A percentile compares a stretch with the other conserved stretches of the same genome.
Evolutionary conservation across 192 early-diverging fungal species (phyloP).

Genomic region (Entomortierella chlamydospora): DNA sequence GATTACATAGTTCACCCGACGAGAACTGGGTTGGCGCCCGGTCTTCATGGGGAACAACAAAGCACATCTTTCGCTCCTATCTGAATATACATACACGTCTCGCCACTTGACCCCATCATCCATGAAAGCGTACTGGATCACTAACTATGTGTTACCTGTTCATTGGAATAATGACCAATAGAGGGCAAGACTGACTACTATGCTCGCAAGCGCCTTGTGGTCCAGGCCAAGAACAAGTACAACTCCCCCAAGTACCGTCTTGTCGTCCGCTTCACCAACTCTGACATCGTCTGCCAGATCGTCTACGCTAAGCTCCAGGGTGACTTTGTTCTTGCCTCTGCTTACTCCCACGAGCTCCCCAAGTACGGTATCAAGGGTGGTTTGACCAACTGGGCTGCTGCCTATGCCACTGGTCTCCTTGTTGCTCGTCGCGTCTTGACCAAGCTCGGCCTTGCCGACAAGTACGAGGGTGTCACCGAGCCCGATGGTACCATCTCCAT

Average conservation of each 20-base stretch:
- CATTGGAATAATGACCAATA: slow-evolving; percentile 48
- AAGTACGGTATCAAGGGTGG: slow-evolving; percentile 96
- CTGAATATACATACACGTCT: slow-evolving; percentile 59
- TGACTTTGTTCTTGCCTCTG: slow-evolving; percentile 94
- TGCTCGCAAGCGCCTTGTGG: slow-evolving; percentile 97
- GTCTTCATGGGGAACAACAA: slow-evolving; percentile 63
- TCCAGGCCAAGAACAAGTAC: slow-evolving; percentile 99
- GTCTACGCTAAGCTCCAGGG: slow-evolving; percentile 98
- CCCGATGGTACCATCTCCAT: slow-evolving; percentile 88
- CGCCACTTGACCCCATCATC: no score
- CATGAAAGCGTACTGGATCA: no score
- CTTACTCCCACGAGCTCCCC: slow-evolving; percentile 97
- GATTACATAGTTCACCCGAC: slow-evolving; percentile 90
- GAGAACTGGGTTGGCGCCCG: slow-evolving; percentile 62
- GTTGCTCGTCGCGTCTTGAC: slow-evolving; percentile 94
- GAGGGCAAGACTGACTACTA: slow-evolving; percentile 99
- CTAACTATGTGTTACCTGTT: no score
- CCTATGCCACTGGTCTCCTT: slow-evolving; percentile 98
- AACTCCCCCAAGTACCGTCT: slow-evolving; percentile 99
- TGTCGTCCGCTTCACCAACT: slow-evolving; percentile 99
- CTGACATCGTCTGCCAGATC: slow-evolving; percentile 95
- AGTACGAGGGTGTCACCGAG: slow-evolving; percentile 96
- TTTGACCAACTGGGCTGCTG: slow-evolving; percentile 99
- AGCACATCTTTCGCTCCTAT: slow-evolving; percentile 91
- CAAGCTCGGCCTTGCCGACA: slow-evolving; percentile 94